Conservation (phyloP, 1,139 yeast genomes). For the Suhomyces yuchorum region DNA sequence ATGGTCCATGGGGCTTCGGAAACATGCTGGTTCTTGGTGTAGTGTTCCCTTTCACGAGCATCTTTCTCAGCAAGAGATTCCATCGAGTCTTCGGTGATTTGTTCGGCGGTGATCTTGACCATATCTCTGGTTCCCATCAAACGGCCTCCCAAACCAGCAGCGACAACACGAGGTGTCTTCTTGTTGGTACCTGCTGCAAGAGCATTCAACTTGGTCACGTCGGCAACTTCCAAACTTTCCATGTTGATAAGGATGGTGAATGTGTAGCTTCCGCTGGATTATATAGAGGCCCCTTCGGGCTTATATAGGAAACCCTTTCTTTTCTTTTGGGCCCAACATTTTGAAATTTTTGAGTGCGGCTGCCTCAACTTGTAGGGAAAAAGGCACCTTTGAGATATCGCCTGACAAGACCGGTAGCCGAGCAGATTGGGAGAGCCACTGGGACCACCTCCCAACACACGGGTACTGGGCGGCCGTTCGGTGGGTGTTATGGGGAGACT, state of each 20-base stretch:
- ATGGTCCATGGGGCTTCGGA: constrained; percentile 91
- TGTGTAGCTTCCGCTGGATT: neutral
- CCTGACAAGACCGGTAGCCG: neutral
- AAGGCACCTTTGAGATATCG: neutral
- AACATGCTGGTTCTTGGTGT: constrained; percentile 62
- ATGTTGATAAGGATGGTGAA: constrained; percentile 6
- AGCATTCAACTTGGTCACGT: constrained; percentile 75
- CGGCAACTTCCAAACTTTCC: constrained; percentile 55
- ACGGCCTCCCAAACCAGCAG: constrained; percentile 74
- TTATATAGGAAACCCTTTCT: constrained; percentile 2
- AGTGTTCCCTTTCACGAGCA: constrained; percentile 51
- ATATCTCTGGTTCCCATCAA: constrained; percentile 79
- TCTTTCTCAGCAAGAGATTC: constrained; percentile 56
- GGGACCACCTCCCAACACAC: neutral
- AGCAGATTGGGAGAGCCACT: neutral
- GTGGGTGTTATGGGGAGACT: neutral
- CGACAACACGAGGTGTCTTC: constrained; percentile 67
- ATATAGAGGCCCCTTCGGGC: neutral
- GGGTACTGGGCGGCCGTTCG: neutral
- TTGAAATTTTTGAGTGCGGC: constrained; percentile 9
- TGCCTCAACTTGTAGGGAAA: neutral
- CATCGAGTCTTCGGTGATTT: constrained; percentile 56
- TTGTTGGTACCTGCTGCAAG: constrained; percentile 88
- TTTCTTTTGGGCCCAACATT: constrained; percentile 13
- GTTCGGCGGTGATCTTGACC: constrained; percentile 66